Evolutionary conservation across 2,329 filamentous ascomycete genomes (phyloP), one percentile per base, ranked within the genome.

Genomic region (Hypoxylon sp.): DNA sequence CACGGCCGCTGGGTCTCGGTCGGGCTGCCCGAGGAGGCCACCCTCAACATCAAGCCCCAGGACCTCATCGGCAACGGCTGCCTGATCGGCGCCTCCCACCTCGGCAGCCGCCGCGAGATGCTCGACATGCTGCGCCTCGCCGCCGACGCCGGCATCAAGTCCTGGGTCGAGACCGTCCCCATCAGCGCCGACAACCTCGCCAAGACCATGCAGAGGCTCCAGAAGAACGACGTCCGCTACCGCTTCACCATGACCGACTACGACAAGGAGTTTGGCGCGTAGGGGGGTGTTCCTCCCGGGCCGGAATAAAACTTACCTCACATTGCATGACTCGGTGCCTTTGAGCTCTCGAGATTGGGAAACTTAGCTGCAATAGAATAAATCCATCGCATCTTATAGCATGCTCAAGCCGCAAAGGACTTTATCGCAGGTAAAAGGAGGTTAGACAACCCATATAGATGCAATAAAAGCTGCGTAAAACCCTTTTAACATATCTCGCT

Each of bases 1-100:
- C 90, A 92, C 77, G 90, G 89, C 56, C 84, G 83, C 71, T 95
- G 90, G 85, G 85, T 94, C 73, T 90, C 84, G 69, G 89, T 94
- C 50, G 91, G 90, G 37, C 81, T 95, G 70, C 91, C 91, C 2
- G 90, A 92, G 72, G 88, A 91, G 60, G 86, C 88, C 40, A 85
- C 91, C 9, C 85, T 90, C 55, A 77, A 81, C 51, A 81, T 95
- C 65, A 87, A 85, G 76, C 88, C 89, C 47, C 89, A 92, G 79
- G 85, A 86, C 70, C 88, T 96, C 69, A 81, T 91, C 58, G 75
- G 75, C 64, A 96, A 94, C 75, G 91, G 91, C 37, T 86, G 84
- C 73, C 81, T 89, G 68, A 88, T 92, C 67, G 87, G 88, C 38
- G 83, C 83, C 37, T 89, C 86, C 59, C 89, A 92, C 75, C 76